Evolutionary conservation across 768 basidiomycete species (phyloP).

Genomic region (Paxillus involutus): DNA sequence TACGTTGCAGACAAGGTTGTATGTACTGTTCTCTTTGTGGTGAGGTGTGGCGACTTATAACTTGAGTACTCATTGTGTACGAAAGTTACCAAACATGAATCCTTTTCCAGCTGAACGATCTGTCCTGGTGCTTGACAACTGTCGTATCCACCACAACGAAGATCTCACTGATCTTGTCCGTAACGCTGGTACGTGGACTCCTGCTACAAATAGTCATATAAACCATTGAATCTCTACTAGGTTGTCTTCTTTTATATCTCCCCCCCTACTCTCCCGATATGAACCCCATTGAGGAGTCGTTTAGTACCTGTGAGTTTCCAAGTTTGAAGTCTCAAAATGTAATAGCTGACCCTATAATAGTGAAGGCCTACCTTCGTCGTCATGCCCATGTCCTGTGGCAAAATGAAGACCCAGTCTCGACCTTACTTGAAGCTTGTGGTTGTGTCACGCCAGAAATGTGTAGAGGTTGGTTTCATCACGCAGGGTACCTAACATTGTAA

Average conservation of each 20-base stretch:
- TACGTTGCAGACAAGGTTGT: background rate
- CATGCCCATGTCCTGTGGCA: background rate
- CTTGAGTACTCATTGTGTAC: background rate
- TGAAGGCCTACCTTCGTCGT: background rate
- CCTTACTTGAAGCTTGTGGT: background rate
- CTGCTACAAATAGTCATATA: background rate
- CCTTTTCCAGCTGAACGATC: constrained; percentile 29
- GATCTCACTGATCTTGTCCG: constrained; percentile 26
- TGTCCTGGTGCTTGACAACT: constrained; percentile 39
- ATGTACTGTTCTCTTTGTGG: too few relatives aligned
- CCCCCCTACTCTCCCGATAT: constrained; percentile 38
- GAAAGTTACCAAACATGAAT: constrained; percentile 36
- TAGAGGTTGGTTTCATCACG: background rate
- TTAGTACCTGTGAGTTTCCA: constrained; percentile 24
- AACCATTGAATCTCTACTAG: constrained; percentile 3
- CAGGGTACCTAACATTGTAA: constrained; percentile 1
- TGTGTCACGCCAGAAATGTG: background rate
- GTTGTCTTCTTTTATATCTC: constrained; percentile 27
- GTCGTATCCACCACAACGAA: constrained; percentile 37
- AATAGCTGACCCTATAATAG: background rate
- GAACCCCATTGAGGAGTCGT: constrained; percentile 37
- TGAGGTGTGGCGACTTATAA: too few relatives aligned
- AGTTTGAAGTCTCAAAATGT: background rate
- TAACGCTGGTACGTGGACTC: constrained; percentile 18
- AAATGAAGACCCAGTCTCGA: background rate